Base-by-base conservation (phyloP, 1,284 basidiomycete genomes). In the Apiotrichum sp. region DNA sequence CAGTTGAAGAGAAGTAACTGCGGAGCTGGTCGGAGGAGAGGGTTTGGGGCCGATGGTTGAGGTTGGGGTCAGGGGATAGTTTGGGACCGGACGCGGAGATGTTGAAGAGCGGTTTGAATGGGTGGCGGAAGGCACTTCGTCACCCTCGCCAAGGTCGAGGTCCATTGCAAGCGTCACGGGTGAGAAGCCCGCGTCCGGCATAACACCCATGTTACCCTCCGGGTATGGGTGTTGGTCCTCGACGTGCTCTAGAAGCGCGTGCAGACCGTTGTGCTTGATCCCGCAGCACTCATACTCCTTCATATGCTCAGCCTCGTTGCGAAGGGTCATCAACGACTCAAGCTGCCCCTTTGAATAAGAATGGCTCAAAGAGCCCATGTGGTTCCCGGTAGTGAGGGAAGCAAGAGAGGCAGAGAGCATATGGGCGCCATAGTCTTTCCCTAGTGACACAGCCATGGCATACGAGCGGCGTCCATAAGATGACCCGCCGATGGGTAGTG, bases 251-350 rank as follows among this genome's bases (percentile, higher is more conserved):
- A 73, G 56, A 14, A 74, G 55, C 7, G 64, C 69, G 51, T 74
- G 73, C n/a, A 74, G 56, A 3, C 70, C 70, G 14, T 56, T 57
- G 55, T 69, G 68, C 8, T 61, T 64, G 34, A 60, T 58, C 7
- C 66, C 66, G 42, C 73, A 74, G 58, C 73, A 74, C 48, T 70
- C 66, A 64, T 74, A 74, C 41, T 63, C 62, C 47, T 69, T 62
- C 32, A 67, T 69, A 39, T 68, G 53, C 55, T 74, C 73, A 3
- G 69, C 69, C 44, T 74, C 73, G 35, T 55, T 53, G 35, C 66
- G 64, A 11, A 61, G 45, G 3, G 55, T 58, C 67, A 73, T 70
- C 39, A 74, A 52, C 13, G 61, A 61, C 46, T 68, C 68, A 4
- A 74, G 66, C 50, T 73, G 70, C 2, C 62, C 63, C 53, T 67